Evolutionary conservation across 225 moss, liverwort and hornwort species (phyloP).

Genomic region (Ulota crispa): DNA sequence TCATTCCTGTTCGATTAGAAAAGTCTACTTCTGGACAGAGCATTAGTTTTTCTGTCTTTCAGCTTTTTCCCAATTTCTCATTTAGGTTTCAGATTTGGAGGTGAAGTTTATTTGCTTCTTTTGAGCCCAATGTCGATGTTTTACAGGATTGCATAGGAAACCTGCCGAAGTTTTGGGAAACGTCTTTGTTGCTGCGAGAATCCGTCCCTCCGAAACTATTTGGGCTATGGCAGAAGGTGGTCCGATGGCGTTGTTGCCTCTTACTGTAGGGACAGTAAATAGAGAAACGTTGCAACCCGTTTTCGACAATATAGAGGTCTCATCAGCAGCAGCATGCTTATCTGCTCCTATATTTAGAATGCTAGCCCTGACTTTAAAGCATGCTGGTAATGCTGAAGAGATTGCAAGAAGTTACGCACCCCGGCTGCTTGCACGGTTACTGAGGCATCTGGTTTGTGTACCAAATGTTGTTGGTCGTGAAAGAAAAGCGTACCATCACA

Average conservation of each 20-base stretch:
- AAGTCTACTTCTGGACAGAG: background rate
- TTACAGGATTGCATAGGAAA: constrained; percentile 87
- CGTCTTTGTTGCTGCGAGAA: constrained; percentile 88
- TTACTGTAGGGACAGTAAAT: constrained; percentile 84
- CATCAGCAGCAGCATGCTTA: constrained; percentile 76
- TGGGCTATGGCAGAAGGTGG: constrained; percentile 99
- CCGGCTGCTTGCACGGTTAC: constrained; percentile 80
- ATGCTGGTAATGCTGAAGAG: constrained; percentile 96
- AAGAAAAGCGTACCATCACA: constrained; percentile 61
- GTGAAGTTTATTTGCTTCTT: constrained; percentile 22
- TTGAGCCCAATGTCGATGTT: constrained; percentile 21
- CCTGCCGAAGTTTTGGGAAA: constrained; percentile 96
- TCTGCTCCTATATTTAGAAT: constrained; percentile 91
- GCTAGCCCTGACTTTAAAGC: constrained; percentile 81
- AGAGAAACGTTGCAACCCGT: constrained; percentile 80
- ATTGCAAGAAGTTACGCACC: constrained; percentile 91
- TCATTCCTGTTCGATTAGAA: background rate
- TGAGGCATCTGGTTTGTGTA: constrained; percentile 83
- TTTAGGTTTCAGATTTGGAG: background rate
- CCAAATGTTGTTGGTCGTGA: constrained; percentile 58
- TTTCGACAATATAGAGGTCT: constrained; percentile 65
- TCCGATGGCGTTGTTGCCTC: constrained; percentile 83
- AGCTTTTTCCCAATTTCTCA: background rate
- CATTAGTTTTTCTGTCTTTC: background rate
- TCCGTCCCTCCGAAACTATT: constrained; percentile 85